Base-by-base conservation (phyloP, 768 basidiomycete genomes). In the Stropharia rugosoannulata region DNA sequence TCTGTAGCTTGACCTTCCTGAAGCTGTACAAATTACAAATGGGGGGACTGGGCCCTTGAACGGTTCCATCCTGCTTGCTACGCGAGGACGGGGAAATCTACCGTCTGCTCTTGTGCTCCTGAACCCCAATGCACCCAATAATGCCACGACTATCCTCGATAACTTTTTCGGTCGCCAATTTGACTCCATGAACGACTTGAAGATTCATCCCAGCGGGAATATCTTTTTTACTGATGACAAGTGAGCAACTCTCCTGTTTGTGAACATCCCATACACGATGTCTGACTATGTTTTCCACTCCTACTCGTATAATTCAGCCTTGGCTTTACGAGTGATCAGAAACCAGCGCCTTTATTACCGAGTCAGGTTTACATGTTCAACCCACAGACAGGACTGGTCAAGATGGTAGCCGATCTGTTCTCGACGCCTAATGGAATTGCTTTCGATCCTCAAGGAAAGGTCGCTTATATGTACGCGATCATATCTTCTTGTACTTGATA, bases 111-210 rank as follows among this genome's bases (percentile, higher is more conserved):
- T 90, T 18, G 82, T 78, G 0, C 77, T 85, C n/a, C 81, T 90
- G 41, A 82, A 89, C 63, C 86, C 87, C 0, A 64, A 63, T 4
- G 64, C 80, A 5, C 89, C 89, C 0, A 76, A 84, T 66, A 87
- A 90, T 53, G 72, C 80, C 4, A 89, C 86, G 0, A 77, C 87
- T 19, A 66, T 92, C 12, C 69, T 92, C 54, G 87, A 92, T 68
- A 91, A 91, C 70, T 89, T 79, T 68, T 87, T 81, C 61, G 89
- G 89, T 1, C 75, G 87, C 1, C 89, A 90, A 61, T 92, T 91
- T 72, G 90, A 88, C 68, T 89, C 89, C 0, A 68, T 91, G 49
- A 89, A 91, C 66, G 90, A 93, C 59, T 74, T 87, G 54, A 90
- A 88, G 61, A 73, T 90, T 3, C 84, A 89, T 50, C 87, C 87